phyloP scores from a whole-genome alignment of 768 basidiomycete genomes.

The Boletus vermiculosoides region DNA sequence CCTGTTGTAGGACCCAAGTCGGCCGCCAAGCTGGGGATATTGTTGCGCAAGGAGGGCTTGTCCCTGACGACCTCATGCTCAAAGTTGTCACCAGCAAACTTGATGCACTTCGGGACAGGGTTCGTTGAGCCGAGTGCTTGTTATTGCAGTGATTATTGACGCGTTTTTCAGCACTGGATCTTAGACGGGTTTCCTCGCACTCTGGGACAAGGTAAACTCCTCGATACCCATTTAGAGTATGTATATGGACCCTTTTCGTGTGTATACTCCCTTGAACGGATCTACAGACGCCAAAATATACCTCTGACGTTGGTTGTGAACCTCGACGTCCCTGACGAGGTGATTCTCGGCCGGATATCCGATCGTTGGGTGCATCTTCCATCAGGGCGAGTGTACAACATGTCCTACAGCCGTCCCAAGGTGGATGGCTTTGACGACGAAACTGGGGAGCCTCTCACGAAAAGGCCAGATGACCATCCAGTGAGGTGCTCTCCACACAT shows the following conservation, averaged over 20 bases:
- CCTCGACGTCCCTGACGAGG: slow-evolving; percentile 83
- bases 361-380: slow-evolving; percentile 89
- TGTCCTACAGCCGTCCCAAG: slow-evolving; percentile 82
- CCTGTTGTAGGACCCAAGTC: slow-evolving; percentile 54
- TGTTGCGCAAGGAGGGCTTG: slow-evolving; percentile 73
- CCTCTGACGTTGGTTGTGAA: slow-evolving; percentile 82
- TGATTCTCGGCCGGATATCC: slow-evolving; percentile 82
- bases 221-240: slow-evolving; percentile 74
- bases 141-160: not conserved
- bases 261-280: not conserved
- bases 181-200: slow-evolving; percentile 93
- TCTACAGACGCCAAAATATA: slow-evolving; percentile 52
- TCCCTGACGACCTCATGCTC: slow-evolving; percentile 80
- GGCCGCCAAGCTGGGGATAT: slow-evolving; percentile 74
- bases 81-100: slow-evolving; percentile 73
- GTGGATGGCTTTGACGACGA: slow-evolving; percentile 78
- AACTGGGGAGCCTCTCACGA: slow-evolving; percentile 86
- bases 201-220: slow-evolving; percentile 73
- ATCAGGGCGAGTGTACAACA: slow-evolving; percentile 88
- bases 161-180: slow-evolving; percentile 71
- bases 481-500: slow-evolving; percentile 44
- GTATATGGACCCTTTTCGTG: slow-evolving; percentile 18
- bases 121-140: slow-evolving; percentile 25
- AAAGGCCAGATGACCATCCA: slow-evolving; percentile 86
- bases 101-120: slow-evolving; percentile 63